A percentile compares a stretch with the other conserved stretches of the same genome.
Conservation (phyloP, 495 filamentous ascomycete species). For the Corynascus novoguineensis region DNA sequence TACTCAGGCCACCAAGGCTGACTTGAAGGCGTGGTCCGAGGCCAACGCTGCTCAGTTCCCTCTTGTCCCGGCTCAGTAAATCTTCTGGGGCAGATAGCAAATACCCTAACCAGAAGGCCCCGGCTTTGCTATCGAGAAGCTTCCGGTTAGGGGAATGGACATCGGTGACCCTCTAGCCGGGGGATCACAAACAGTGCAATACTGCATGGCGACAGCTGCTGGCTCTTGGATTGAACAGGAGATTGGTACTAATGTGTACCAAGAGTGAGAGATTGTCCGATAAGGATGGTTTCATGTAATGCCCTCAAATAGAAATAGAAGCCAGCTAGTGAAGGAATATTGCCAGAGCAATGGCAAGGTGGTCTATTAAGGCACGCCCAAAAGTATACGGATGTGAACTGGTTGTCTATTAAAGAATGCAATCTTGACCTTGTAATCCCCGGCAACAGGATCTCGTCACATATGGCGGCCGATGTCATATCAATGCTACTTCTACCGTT, state of each 20-base stretch:
- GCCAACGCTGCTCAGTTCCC: constrained; percentile 42
- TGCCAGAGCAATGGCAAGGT: not conserved
- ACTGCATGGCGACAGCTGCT: not conserved
- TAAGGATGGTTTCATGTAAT: not conserved
- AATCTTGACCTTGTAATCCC: no score
- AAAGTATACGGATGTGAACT: not conserved
- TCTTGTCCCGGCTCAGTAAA: constrained; percentile 34
- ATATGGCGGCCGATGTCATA: no score
- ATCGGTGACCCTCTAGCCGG: not conserved
- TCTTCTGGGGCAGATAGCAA: not conserved
- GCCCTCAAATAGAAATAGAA: not conserved
- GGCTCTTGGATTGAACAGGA: not conserved
- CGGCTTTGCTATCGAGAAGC: not conserved
- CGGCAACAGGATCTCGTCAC: no score
- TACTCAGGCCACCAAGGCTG: constrained; percentile 40
- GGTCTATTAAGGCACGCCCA: not conserved
- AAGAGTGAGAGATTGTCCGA: not conserved
- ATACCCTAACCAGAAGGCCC: no score
- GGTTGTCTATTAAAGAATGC: not conserved
- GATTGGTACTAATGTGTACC: not conserved
- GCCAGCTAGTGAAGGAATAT: not conserved
- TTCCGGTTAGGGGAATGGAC: not conserved
- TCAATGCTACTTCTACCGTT: no score
- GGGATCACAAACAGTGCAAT: not conserved
- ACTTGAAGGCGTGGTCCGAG: constrained; percentile 42